A percentile compares a stretch with the other conserved stretches of the same genome.
Conservation (phyloP, 2,329 filamentous ascomycete species). For the Xylaria sp. region DNA sequence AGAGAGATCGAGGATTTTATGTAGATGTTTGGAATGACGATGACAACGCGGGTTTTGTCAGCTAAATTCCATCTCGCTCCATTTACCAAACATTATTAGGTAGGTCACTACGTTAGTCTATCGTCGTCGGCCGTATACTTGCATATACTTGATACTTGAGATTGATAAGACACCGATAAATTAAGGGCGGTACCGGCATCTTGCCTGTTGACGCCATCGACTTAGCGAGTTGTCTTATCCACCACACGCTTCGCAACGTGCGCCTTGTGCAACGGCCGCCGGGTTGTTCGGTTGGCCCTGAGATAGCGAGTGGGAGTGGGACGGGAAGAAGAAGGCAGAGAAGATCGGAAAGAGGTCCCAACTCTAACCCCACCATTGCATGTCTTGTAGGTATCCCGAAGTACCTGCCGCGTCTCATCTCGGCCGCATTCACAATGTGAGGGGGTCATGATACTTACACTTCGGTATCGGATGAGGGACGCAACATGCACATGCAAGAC, state of each 20-base stretch:
- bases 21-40: neutral
- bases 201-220: slow-evolving; percentile 36
- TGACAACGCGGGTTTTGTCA: slow-evolving; percentile 9
- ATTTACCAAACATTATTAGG: slow-evolving; percentile 21
- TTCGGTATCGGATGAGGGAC: neutral
- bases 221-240: slow-evolving; percentile 27
- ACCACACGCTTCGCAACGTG: slow-evolving; percentile 34
- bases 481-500: too few species aligned
- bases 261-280: neutral
- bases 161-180: slow-evolving; percentile 21
- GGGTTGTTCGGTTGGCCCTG: neutral
- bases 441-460: neutral
- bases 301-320: neutral
- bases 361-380: neutral
- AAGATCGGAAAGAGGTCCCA: neutral
- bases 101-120: slow-evolving; percentile 8
- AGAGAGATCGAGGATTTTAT: neutral
- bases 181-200: slow-evolving; percentile 18
- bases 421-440: neutral
- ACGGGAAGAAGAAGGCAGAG: neutral
- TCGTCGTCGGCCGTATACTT: slow-evolving; percentile 6
- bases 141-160: neutral
- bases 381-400: neutral
- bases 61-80: neutral
- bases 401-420: neutral